A percentile compares a stretch with the other conserved stretches of the same genome.
phyloP scores from a whole-genome alignment of 2,329 filamentous ascomycete species.

The Acrocalymma vagum region DNA sequence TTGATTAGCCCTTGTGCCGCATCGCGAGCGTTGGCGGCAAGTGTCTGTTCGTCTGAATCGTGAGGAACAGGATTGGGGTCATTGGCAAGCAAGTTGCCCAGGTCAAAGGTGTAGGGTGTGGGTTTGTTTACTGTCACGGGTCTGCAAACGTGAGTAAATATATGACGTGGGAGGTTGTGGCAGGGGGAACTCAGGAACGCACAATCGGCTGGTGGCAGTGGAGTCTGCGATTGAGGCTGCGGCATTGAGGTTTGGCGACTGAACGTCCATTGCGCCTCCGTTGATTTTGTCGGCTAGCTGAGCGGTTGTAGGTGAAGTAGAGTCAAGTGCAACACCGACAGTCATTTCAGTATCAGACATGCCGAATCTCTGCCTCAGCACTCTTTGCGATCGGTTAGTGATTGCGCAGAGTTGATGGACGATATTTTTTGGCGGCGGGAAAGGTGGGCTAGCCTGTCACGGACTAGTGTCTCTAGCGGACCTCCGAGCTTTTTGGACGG shows the following conservation, averaged over 20 bases:
- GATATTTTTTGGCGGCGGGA: conserved; percentile 28
- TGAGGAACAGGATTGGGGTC: conserved; percentile 84
- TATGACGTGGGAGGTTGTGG: conserved; percentile 1
- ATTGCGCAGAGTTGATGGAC: conserved; percentile 9
- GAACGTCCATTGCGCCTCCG: conserved; percentile 43
- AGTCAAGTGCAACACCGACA: conserved; percentile 31
- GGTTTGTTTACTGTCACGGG: conserved; percentile 68
- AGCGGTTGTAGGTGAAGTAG: conserved; percentile 29
- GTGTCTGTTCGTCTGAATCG: conserved; percentile 68
- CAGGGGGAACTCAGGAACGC: conserved; percentile 18
- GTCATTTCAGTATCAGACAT: conserved; percentile 44
- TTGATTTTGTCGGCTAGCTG: conserved; percentile 40
- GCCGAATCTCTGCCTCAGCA: conserved; percentile 1
- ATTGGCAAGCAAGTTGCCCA: conserved; percentile 83
- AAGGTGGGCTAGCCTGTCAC: conserved; percentile 9
- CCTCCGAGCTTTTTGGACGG: conserved; percentile 31
- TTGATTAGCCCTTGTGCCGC: conserved; percentile 92
- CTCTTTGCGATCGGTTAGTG: conserved; percentile 5
- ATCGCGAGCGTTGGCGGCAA: conserved; percentile 81
- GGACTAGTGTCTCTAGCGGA: conserved; percentile 27
- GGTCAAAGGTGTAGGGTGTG: conserved; percentile 91
- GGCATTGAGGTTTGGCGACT: conserved; percentile 27
- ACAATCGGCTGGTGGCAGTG: conserved; percentile 41
- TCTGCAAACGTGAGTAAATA: conserved; percentile 25
- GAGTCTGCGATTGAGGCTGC: conserved; percentile 43